Conservation (phyloP, 306 rosid genomes). For the Arachis hypogaea region DNA sequence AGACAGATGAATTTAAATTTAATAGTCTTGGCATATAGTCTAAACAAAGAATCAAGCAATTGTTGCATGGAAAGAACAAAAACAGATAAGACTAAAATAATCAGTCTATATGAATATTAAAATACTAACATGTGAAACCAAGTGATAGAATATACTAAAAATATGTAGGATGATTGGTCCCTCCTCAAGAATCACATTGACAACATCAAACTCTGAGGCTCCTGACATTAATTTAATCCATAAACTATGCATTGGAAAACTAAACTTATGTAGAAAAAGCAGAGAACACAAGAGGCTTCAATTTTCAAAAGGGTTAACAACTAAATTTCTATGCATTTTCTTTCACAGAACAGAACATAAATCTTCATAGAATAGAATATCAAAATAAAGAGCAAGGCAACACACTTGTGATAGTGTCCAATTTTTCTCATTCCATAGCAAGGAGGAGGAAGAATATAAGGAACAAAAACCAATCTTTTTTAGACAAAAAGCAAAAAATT, state of each 20-base stretch:
- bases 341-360: constrained; percentile 25
- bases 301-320: constrained; percentile 19
- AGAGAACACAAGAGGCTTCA: constrained; percentile 16
- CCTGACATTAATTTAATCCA: constrained; percentile 36
- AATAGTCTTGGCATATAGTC: constrained; percentile 42
- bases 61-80: constrained; percentile 3
- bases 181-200: constrained; percentile 54
- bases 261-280: constrained; percentile 33
- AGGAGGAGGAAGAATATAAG: constrained; percentile 8
- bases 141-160: constrained; percentile 52
- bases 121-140: constrained; percentile 52
- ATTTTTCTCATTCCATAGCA: constrained; percentile 21
- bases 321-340: constrained; percentile 14
- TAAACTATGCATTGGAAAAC: constrained; percentile 21
- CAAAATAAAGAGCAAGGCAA: constrained; percentile 15
- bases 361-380: constrained; percentile 31
- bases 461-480: background rate
- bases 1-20: constrained; percentile 50
- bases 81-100: background rate
- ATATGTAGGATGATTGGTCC: constrained; percentile 38
- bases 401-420: constrained; percentile 20
- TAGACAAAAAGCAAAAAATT: background rate
- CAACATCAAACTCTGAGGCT: constrained; percentile 43
- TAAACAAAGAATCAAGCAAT: constrained; percentile 46
- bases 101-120: constrained; percentile 23